A percentile compares a stretch with the other conserved stretches of the same genome.
Conservation (phyloP, 1,284 basidiomycete species). For the Fomitopsis betulina region DNA sequence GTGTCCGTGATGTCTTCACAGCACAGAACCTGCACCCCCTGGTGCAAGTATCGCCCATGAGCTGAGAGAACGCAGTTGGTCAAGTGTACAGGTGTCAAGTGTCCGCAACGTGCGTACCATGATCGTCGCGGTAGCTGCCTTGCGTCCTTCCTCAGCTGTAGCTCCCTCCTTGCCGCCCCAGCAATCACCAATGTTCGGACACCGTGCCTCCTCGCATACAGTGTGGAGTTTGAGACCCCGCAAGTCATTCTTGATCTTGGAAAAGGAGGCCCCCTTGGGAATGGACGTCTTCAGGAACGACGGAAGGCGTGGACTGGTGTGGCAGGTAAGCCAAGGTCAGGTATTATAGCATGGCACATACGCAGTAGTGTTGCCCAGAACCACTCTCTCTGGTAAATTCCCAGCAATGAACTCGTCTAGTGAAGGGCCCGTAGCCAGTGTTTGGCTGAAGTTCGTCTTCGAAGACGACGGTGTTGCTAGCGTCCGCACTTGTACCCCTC, state of each 20-base stretch:
- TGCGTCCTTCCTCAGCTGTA: slow-evolving; percentile 72
- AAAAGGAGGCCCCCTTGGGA: slow-evolving; percentile 86
- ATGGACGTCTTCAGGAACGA: slow-evolving; percentile 92
- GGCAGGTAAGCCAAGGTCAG: background rate
- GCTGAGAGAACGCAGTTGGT: slow-evolving; percentile 37
- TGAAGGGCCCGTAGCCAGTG: slow-evolving; percentile 68
- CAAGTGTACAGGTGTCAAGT: background rate
- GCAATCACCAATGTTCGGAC: slow-evolving; percentile 99
- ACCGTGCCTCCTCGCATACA: slow-evolving; percentile 98
- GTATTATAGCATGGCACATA: slow-evolving; percentile 30
- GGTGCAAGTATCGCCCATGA: slow-evolving; percentile 99
- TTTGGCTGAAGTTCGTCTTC: slow-evolving; percentile 48
- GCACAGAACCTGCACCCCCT: slow-evolving; percentile 97
- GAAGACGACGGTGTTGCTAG: slow-evolving; percentile 56
- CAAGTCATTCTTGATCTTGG: slow-evolving; percentile 93
- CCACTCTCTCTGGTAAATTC: slow-evolving; percentile 57
- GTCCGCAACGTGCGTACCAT: slow-evolving; percentile 62
- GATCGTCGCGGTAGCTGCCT: slow-evolving; percentile 95
- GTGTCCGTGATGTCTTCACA: slow-evolving; percentile 89
- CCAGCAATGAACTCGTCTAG: slow-evolving; percentile 85
- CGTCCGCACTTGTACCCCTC: slow-evolving; percentile 30
- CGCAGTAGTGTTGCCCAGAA: slow-evolving; percentile 78
- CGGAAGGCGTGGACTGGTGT: slow-evolving; percentile 79
- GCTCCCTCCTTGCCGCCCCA: slow-evolving; percentile 88
- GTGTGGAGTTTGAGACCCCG: slow-evolving; percentile 90